A percentile compares a stretch with the other conserved stretches of the same genome.
Conservation (phyloP, 1,284 basidiomycete genomes). For the Cutaneotrichosporon sp. region DNA sequence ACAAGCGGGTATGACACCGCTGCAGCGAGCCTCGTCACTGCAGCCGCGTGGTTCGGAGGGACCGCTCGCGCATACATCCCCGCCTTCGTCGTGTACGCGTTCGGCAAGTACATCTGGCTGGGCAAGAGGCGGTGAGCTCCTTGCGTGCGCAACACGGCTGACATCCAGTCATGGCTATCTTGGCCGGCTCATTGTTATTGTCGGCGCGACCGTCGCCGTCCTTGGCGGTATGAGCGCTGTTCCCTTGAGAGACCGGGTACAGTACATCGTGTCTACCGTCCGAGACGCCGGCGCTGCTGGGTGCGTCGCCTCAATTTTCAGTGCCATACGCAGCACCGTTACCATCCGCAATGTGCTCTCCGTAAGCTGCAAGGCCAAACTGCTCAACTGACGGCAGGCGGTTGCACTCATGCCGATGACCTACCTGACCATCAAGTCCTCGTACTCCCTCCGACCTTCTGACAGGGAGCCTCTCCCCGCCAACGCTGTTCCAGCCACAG, state of each 20-base stretch:
- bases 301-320: not conserved
- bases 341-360: not conserved
- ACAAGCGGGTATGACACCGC: constrained; percentile 10
- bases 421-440: constrained; percentile 17
- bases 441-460: constrained; percentile 9
- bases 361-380: not conserved
- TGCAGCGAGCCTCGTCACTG: constrained; percentile 8
- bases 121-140: constrained; percentile 7
- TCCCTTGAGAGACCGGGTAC: constrained; percentile 11
- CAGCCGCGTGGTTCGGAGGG: constrained; percentile 1
- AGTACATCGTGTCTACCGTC: not conserved
- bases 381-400: not conserved
- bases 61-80: constrained; percentile 9
- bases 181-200: constrained; percentile 4
- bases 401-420: constrained; percentile 6
- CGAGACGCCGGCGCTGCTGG: not conserved
- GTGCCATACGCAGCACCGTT: not conserved
- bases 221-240: constrained; percentile 4
- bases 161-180: constrained; percentile 9
- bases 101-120: constrained; percentile 21
- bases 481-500: constrained; percentile 11
- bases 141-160: not conserved
- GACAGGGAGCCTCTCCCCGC: not conserved
- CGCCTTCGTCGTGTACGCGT: constrained; percentile 13
- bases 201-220: not conserved